Base-by-base conservation (phyloP, 352 stramenopile genomes). In the Pythium volutum region DNA sequence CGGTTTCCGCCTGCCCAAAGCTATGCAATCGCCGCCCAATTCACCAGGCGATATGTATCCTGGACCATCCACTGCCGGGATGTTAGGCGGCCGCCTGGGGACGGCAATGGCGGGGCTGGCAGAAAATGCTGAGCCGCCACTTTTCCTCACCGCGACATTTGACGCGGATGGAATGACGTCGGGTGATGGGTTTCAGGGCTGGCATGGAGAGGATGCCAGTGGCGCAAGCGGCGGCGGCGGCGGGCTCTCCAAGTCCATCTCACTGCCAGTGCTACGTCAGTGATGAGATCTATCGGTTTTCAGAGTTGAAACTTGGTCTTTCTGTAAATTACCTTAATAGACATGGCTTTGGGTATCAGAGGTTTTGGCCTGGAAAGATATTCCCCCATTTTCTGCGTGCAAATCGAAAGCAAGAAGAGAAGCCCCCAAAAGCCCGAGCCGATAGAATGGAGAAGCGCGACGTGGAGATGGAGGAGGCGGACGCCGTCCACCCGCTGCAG, bases 401-500 rank as follows among this genome's bases (percentile, higher is more conserved):
- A 56, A 27, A 55, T 14, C 31, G n/a, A 23, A 62, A 67, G 52
- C 20, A 56, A 63, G 52, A 51, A 56, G 3, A 41, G 25, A 22
- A 61, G 47, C 50, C 31, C 29, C 31, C 31, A 59, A 38, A 38
- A 38, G 33, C 5, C 15, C 31, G 10, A 43, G 5, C 36, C 7
- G 12, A 38, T 2, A 43, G 11, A 33, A 54, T 68, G 70, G 47
- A 67, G 58, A 59, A 55, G 41, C 71, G 73, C 47, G 85, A 94
- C 72, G 77, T 90, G 55, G 80, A 91, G 67, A 91, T 91, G 84
- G 63, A 74, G 38, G 84, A 89, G 54, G 50, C 63, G 6, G 75
- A 91, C 73, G 70, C 77, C 51, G 56, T 76, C 62, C 85, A 94
- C 71, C 74, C 79, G 62, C 75, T 94, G 60, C 80, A 93, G 72